Percentiles rank a stretch among this genome's conserved stretches.
Evolutionary conservation across 73 alveolate genomes (phyloP).

Genomic region (Paramecium sexaurelia): DNA sequence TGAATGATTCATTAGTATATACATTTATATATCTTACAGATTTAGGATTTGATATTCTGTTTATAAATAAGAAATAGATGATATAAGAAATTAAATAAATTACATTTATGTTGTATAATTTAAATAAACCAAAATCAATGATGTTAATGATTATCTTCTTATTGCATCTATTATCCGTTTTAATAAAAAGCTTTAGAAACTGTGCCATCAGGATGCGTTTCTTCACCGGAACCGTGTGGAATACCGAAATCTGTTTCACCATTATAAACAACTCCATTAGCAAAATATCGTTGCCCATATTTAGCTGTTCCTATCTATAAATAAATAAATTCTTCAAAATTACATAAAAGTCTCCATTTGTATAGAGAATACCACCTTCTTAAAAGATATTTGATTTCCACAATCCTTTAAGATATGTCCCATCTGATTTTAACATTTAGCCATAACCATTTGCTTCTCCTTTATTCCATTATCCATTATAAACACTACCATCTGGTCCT

Average conservation of each 20-base stretch:
- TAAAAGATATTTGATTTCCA: not conserved
- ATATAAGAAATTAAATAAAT: no score
- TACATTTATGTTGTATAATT: not conserved
- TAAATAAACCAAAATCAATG: not conserved
- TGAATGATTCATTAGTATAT: no score
- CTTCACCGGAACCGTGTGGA: constrained; percentile 67
- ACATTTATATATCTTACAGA: no score
- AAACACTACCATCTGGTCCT: not conserved
- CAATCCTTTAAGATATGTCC: constrained; percentile 26
- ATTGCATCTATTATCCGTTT: not conserved
- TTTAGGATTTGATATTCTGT: no score
- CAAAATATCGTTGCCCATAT: not conserved
- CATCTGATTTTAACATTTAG: not conserved
- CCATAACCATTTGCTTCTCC: constrained; percentile 27
- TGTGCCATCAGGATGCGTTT: not conserved
- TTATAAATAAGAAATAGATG: no score
- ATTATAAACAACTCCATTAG: not conserved
- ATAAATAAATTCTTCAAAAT: not conserved
- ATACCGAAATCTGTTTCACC: not conserved
- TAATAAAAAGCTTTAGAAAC: not conserved
- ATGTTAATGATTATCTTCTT: not conserved
- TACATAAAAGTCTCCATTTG: constrained; percentile 30
- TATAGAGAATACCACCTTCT: constrained; percentile 26
- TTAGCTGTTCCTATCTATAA: not conserved
- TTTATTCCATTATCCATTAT: constrained; percentile 33